A percentile compares a stretch with the other conserved stretches of the same genome.
Conservation (phyloP, 495 filamentous ascomycete genomes). For the Neurospora sp. region DNA sequence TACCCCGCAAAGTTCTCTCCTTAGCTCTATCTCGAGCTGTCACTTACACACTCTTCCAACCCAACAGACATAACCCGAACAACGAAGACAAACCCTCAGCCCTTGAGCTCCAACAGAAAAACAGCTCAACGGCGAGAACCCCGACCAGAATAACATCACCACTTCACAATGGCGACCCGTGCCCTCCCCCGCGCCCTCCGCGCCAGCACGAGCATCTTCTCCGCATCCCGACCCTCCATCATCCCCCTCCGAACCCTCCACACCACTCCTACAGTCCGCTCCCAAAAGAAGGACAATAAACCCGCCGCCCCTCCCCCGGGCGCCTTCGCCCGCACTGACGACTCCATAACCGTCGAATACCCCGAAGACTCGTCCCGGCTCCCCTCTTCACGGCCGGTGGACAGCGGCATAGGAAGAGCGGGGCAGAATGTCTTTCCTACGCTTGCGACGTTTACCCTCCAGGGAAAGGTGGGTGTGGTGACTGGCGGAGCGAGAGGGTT, state of each 20-base stretch:
- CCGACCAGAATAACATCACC: background rate
- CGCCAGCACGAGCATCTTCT: background rate
- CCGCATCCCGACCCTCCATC: background rate
- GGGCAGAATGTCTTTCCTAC: slow-evolving; percentile 38
- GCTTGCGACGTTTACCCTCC: slow-evolving; percentile 58
- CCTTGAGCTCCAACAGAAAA: background rate
- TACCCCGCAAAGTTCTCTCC: background rate
- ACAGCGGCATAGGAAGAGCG: slow-evolving; percentile 58
- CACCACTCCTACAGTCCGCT: background rate
- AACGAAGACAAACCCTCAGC: background rate
- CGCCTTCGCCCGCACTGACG: slow-evolving; percentile 66
- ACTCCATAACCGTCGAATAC: slow-evolving; percentile 64
- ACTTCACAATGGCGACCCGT: background rate
- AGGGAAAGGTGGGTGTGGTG: slow-evolving; percentile 67
- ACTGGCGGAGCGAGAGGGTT: slow-evolving; percentile 81
- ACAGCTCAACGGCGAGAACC: background rate
- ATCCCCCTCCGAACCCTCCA: too few species aligned
- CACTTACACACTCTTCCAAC: background rate
- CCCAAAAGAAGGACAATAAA: background rate
- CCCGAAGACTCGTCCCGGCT: slow-evolving; percentile 58
- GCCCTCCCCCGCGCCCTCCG: background rate
- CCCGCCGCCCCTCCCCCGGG: slow-evolving; percentile 14
- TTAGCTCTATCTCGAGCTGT: background rate
- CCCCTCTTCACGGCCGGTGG: slow-evolving; percentile 52
- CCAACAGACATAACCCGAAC: background rate